Evolutionary conservation across 2,329 filamentous ascomycete genomes (phyloP).

Genomic region (Aspergillus fumigatiaffinis): DNA sequence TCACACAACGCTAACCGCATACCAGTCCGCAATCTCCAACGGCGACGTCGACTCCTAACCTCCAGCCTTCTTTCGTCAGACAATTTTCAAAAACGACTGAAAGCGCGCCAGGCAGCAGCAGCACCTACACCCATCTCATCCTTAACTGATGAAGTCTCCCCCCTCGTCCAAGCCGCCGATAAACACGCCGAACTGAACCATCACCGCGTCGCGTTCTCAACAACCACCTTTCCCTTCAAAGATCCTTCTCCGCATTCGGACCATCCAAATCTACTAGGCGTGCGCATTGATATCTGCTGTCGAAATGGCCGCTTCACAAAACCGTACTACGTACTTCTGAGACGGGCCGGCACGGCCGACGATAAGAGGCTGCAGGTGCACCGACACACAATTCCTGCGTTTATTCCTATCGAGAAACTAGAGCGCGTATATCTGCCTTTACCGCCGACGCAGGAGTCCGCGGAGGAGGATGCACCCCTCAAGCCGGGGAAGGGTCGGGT

Average conservation of each 20-base stretch:
- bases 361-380: constrained; percentile 30
- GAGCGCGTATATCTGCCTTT: constrained; percentile 27
- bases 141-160: constrained; percentile 26
- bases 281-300: constrained; percentile 41
- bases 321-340: constrained; percentile 43
- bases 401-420: constrained; percentile 39
- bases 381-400: constrained; percentile 44
- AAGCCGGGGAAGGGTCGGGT: constrained; percentile 17
- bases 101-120: constrained; percentile 6
- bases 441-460: constrained; percentile 9
- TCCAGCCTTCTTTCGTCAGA: constrained; percentile 41
- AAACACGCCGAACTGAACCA: constrained; percentile 37
- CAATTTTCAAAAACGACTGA: constrained; percentile 28
- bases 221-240: constrained; percentile 44
- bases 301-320: constrained; percentile 38
- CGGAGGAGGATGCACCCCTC: constrained; percentile 11
- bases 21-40: constrained; percentile 37
- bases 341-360: constrained; percentile 20
- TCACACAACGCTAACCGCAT: constrained; percentile 8
- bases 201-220: constrained; percentile 43
- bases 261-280: constrained; percentile 33
- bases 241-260: constrained; percentile 37
- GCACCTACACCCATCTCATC: not conserved
- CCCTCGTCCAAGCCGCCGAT: constrained; percentile 27
- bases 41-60: constrained; percentile 36